A percentile compares a stretch with the other conserved stretches of the same genome.
Conservation (phyloP, 2,329 filamentous ascomycete species). For the Apiospora saccharicola region DNA sequence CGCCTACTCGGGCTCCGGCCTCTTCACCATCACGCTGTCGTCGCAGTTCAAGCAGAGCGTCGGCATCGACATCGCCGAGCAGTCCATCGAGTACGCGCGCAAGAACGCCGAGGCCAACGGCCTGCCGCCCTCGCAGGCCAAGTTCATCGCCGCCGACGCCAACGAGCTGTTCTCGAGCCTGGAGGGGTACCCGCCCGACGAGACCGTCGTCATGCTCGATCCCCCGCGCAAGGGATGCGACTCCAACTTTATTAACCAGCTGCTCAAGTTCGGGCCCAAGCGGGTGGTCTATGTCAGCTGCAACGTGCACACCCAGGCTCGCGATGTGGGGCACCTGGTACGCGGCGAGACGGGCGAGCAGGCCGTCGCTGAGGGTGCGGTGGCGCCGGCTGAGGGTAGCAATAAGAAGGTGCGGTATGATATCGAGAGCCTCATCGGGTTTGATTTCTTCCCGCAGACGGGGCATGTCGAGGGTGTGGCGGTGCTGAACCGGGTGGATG, state of each 20-base stretch:
- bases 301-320: conserved; percentile 96
- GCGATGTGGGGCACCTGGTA: conserved; percentile 89
- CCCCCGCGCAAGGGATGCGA: conserved; percentile 97
- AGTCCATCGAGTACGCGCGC: conserved; percentile 80
- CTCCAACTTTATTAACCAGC: conserved; percentile 79
- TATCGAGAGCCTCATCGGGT: conserved; percentile 89
- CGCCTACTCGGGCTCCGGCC: conserved; percentile 95
- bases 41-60: conserved; percentile 82
- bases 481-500: conserved; percentile 65
- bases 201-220: conserved; percentile 94
- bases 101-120: conserved; percentile 81
- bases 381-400: conserved; percentile 41
- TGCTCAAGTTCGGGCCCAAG: conserved; percentile 78
- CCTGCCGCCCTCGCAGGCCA: conserved; percentile 71
- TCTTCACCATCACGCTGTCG: conserved; percentile 95
- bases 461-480: conserved; percentile 74
- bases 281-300: conserved; percentile 95
- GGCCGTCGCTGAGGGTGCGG: conserved; percentile 40
- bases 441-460: conserved; percentile 96
- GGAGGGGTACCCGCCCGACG: conserved; percentile 69
- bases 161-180: conserved; percentile 81
- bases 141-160: conserved; percentile 91
- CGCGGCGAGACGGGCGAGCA: conserved; percentile 61
- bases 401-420: conserved; percentile 68
- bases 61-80: conserved; percentile 87